Base-by-base conservation (phyloP, 805 yeast genomes). In the Ogataea pini region DNA sequence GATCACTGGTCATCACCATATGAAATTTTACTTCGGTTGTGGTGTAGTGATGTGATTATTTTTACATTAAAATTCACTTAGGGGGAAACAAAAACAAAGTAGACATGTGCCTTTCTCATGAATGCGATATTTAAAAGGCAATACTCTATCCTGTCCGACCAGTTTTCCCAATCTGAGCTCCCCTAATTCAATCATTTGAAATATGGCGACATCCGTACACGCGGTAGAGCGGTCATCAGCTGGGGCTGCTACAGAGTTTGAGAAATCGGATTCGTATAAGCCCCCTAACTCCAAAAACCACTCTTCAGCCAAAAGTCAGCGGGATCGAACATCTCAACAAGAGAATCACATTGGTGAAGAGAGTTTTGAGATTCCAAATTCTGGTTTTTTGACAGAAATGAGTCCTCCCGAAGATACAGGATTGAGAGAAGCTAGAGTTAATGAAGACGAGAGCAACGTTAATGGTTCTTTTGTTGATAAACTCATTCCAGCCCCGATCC, bases 341-440 rank as follows among this genome's bases (percentile, higher is more conserved):
- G 39, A 22, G 14, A 46, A 50, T 33, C 33, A 18, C 19, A 39
- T 47, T 8, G 42, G 46, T 7, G 48, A 47, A 19, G 18, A 31
- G 17, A 42, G 42, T 5, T 34, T 45, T 17, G 48, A 47, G 33
- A 29, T 50, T 13, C 51, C 49, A 7, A 47, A 47, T 36, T 9
- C 38, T 8, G 19, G 24, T 7, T 19, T 27, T 13, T 29, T 49
- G 6, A 6, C 24, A 20, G 53, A 42, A 13, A 12, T 31, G 3
- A 34, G 25, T 3, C 41, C 49, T n/a, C 25, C 12, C 3, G 56
- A 49, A 22, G 54, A 49, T 25, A 46, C 48, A 3, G 56, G 54
- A 7, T 19, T 44, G 34, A 29, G 38, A 8, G 48, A 52, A 24
- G 4, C 45, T 6, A 34, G 51, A 16, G 18, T 36, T 3, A 33